phyloP scores from a whole-genome alignment of 805 yeast species.

The Spathaspora arborariae region DNA sequence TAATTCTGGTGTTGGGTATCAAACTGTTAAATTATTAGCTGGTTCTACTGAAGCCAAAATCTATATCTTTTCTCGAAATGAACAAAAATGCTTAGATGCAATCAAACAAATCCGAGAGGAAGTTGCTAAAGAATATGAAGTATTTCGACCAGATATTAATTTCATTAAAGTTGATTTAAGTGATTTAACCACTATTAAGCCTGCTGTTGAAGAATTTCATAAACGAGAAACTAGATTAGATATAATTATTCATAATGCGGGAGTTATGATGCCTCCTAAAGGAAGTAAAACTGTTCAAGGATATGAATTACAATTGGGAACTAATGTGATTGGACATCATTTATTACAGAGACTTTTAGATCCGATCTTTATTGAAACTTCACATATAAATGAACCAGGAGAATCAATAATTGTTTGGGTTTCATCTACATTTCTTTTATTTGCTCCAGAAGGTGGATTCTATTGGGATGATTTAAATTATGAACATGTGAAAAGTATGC shows the following conservation, averaged over 20 bases:
- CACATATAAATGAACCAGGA: constrained; percentile 12
- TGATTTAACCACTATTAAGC: constrained; percentile 40
- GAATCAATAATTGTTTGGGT: constrained; percentile 41
- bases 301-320: constrained; percentile 25
- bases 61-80: constrained; percentile 33
- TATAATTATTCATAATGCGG: constrained; percentile 22
- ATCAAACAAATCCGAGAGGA: constrained; percentile 21
- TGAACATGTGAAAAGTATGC: constrained; percentile 10
- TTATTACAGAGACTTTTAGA: constrained; percentile 9
- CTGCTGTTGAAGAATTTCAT: constrained; percentile 27
- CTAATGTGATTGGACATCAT: constrained; percentile 20
- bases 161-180: constrained; percentile 22
- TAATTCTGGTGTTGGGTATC: constrained; percentile 31
- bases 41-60: constrained; percentile 27
- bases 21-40: constrained; percentile 25
- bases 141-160: constrained; percentile 6
- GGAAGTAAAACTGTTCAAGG: constrained; percentile 32
- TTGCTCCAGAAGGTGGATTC: constrained; percentile 28
- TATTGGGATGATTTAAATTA: constrained; percentile 28
- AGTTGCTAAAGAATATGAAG: constrained; percentile 13
- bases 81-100: constrained; percentile 25
- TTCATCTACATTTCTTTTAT: constrained; percentile 34
- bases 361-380: constrained; percentile 18
- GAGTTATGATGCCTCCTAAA: constrained; percentile 25
- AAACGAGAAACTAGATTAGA: constrained; percentile 13